Evolutionary conservation across 805 yeast species (phyloP).

Genomic region (Lachancea lanzarotensis): DNA sequence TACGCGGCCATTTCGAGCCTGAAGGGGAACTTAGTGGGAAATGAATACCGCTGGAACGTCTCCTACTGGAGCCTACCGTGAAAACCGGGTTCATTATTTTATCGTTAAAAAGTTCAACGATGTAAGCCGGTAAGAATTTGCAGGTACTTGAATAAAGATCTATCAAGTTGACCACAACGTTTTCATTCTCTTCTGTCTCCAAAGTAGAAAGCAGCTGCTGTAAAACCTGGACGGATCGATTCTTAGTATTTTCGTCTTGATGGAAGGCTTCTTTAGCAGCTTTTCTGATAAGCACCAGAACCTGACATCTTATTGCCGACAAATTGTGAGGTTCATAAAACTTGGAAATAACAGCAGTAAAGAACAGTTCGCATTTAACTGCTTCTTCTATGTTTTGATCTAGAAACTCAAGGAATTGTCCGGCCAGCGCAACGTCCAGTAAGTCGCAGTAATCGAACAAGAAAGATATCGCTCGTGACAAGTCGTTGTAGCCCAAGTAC

Average conservation of each 20-base stretch:
- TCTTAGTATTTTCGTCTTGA: background rate
- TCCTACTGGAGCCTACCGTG: background rate
- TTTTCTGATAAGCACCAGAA: background rate
- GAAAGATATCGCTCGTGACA: background rate
- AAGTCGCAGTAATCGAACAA: background rate
- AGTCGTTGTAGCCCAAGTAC: background rate
- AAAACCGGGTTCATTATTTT: background rate
- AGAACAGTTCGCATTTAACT: background rate
- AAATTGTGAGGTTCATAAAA: background rate
- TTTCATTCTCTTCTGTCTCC: slow-evolving; percentile 1
- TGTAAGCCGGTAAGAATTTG: background rate
- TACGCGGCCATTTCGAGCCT: background rate
- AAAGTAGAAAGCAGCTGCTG: background rate
- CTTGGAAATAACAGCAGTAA: background rate
- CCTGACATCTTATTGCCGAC: background rate
- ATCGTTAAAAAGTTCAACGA: background rate
- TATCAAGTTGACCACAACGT: background rate
- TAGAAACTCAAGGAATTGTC: background rate
- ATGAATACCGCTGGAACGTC: slow-evolving; percentile 1
- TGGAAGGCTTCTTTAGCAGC: background rate
- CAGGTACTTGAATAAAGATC: slow-evolving; percentile 1
- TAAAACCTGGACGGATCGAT: background rate
- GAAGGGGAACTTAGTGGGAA: background rate
- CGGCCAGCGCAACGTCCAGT: background rate
- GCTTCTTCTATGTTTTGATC: background rate